A percentile compares a stretch with the other conserved stretches of the same genome.
Evolutionary conservation across 768 basidiomycete genomes (phyloP).

Genomic region (Kwoniella bestiolae): DNA sequence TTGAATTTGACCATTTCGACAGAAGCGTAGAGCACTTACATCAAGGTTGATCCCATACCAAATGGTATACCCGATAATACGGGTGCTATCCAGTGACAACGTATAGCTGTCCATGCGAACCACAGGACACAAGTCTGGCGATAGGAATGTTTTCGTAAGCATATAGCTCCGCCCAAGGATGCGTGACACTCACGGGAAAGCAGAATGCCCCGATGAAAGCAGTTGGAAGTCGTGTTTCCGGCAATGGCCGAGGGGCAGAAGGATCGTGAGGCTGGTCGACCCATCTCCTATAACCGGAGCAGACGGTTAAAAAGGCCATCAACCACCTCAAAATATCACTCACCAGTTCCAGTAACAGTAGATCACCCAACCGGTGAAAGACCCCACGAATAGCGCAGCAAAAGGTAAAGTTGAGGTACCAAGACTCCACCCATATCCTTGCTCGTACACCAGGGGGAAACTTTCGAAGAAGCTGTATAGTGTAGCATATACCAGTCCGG

Average conservation of each 20-base stretch:
- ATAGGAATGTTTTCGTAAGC: neutral
- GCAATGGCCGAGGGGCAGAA: neutral
- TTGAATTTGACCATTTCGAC: no score
- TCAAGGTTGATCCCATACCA: conserved; percentile 37
- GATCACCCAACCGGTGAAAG: conserved; percentile 26
- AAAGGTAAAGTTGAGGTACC: conserved; percentile 40
- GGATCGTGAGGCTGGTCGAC: conserved; percentile 1
- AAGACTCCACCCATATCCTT: conserved; percentile 40
- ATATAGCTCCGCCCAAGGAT: no score
- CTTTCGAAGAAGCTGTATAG: conserved; percentile 53
- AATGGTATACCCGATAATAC: conserved; percentile 35
- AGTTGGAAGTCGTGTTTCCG: conserved; percentile 21
- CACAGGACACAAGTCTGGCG: conserved; percentile 41
- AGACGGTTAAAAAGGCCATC: neutral
- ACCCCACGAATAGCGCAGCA: conserved; percentile 46
- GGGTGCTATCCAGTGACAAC: conserved; percentile 50
- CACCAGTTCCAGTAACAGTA: conserved; percentile 33
- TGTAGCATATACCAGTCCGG: conserved; percentile 46
- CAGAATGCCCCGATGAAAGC: conserved; percentile 25
- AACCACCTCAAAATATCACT: neutral
- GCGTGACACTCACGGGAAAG: conserved; percentile 31
- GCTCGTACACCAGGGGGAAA: conserved; percentile 53
- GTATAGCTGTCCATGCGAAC: conserved; percentile 52
- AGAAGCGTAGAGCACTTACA: conserved; percentile 15
- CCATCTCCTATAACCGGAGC: neutral